Percentiles rank a stretch among this genome's conserved stretches.
These are phyloP conservation scores for Globisporangium cylindrosporum DNA, from an alignment of 352 stramenopile genomes.

Conservation along the genomic window DNA sequence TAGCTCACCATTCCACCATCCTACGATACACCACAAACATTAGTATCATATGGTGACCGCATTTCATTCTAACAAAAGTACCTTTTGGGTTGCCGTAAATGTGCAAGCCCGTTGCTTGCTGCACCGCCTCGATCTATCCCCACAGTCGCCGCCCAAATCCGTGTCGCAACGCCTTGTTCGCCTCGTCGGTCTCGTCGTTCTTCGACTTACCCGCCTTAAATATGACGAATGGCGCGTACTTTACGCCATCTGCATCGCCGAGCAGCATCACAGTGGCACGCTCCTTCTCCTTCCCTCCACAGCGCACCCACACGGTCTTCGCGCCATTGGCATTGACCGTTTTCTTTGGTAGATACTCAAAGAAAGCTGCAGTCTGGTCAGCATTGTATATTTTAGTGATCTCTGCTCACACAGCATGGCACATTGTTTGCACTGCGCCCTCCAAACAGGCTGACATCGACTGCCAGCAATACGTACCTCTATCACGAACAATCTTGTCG, in stretches of 20 bases:
- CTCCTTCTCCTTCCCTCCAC: constrained; percentile 12
- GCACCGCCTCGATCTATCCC: background rate
- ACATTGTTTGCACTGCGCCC: background rate
- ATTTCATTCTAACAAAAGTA: background rate
- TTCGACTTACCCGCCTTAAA: constrained; percentile 4
- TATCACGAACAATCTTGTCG: constrained; percentile 4
- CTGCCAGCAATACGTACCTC: constrained; percentile 1
- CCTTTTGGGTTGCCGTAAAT: constrained; percentile 1
- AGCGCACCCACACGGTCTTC: constrained; percentile 10
- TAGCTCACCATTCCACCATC: constrained; percentile 4
- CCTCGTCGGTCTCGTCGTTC: constrained; percentile 1
- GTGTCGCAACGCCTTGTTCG: constrained; percentile 2
- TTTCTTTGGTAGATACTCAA: constrained; percentile 16
- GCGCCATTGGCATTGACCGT: constrained; percentile 7
- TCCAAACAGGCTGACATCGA: background rate
- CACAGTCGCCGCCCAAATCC: background rate
- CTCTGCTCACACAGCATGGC: background rate
- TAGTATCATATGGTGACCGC: background rate
- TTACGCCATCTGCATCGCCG: constrained; percentile 13
- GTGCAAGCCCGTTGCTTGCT: constrained; percentile 1
- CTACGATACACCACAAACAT: constrained; percentile 4
- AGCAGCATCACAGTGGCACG: constrained; percentile 18
- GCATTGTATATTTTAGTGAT: constrained; percentile 14
- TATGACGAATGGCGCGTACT: background rate
- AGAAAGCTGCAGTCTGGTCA: constrained; percentile 20